Percentiles rank a stretch among this genome's conserved stretches.
These are phyloP conservation scores for Kwoniella sp. DNA, from an alignment of 768 basidiomycete genomes.

Conservation along the genomic window DNA sequence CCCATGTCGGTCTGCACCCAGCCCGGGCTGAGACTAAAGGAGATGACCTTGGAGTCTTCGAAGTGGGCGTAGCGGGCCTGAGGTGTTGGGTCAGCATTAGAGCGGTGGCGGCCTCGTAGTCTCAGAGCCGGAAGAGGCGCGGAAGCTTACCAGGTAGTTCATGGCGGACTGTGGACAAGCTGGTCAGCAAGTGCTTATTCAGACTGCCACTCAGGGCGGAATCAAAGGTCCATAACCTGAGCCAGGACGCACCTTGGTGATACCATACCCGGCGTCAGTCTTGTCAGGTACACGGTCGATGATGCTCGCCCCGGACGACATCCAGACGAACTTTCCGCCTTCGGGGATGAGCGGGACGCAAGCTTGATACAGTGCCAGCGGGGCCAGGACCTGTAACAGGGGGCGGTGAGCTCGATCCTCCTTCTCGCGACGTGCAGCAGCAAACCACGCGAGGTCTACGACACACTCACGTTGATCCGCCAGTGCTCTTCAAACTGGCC, in stretches of 20 bases:
- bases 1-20: slow-evolving; percentile 23
- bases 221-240: too few relatives aligned
- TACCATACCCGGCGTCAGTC: slow-evolving; percentile 30
- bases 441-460: background rate
- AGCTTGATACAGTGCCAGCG: slow-evolving; percentile 34
- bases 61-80: slow-evolving; percentile 32
- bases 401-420: too few relatives aligned
- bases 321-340: slow-evolving; percentile 38
- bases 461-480: slow-evolving; percentile 19
- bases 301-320: slow-evolving; percentile 36
- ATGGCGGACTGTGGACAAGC: slow-evolving; percentile 3
- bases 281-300: slow-evolving; percentile 36
- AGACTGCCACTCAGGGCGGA: too few relatives aligned
- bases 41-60: slow-evolving; percentile 30
- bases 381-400: slow-evolving; percentile 26
- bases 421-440: too few relatives aligned
- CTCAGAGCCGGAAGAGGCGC: background rate
- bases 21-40: slow-evolving; percentile 36
- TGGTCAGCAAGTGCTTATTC: too few relatives aligned
- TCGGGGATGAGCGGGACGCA: slow-evolving; percentile 26
- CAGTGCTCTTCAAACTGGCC: slow-evolving; percentile 20
- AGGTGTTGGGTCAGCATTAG: too few relatives aligned
- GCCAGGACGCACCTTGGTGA: slow-evolving; percentile 20
- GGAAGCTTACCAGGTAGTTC: slow-evolving; percentile 19
- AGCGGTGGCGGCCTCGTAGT: too few relatives aligned